Evolutionary conservation across 1,284 basidiomycete genomes (phyloP), one percentile per base, ranked within the genome.

Genomic region (Malassezia yamatoensis): DNA sequence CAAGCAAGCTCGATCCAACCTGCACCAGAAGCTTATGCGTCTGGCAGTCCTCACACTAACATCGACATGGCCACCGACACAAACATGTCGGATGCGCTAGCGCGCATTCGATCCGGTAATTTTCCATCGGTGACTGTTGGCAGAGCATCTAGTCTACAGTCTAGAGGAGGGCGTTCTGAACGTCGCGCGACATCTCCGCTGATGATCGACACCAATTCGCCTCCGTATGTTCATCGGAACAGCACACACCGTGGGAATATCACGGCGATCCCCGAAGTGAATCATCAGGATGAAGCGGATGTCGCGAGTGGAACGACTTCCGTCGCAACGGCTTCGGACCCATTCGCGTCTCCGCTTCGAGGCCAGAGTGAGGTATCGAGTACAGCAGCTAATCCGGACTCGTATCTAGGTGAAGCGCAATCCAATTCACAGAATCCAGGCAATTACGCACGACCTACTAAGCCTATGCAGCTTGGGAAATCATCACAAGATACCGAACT

Each of bases 91-190:
- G 2, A n/a, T n/a, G 24, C 51, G 18, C 21, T 53, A 32, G 45
- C 44, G 38, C 41, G 43, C 13, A 29, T 51, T 2, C 49, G 43
- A 11, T 37, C 54, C n/a, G 46, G 36, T 20, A 39, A 57, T 33
- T 57, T 57, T 21, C 54, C 54, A 21, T 42, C 37, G 3, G 54
- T 57, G 7, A 57, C 54, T 4, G 54, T 51, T 1, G 54, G 54
- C 5, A 35, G 48, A 20, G 49, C 49, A n/a, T 57, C 54, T 8
- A 57, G 44, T 20, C 7, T 43, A 32, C 49, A 51, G 45, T 20
- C 34, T 32, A 43, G 48, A 16, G 16, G 35, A 20, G 13, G 46
- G 35, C 11, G 16, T 32, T 13, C 33, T 9, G 1, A 16, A 21
- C 46, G 24, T 34, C 46, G n/a, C n/a, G 32, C 9, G 10, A 11